Base-by-base conservation (phyloP, 192 early-diverging fungal genomes). In the Gamsiella multidivaricata region DNA sequence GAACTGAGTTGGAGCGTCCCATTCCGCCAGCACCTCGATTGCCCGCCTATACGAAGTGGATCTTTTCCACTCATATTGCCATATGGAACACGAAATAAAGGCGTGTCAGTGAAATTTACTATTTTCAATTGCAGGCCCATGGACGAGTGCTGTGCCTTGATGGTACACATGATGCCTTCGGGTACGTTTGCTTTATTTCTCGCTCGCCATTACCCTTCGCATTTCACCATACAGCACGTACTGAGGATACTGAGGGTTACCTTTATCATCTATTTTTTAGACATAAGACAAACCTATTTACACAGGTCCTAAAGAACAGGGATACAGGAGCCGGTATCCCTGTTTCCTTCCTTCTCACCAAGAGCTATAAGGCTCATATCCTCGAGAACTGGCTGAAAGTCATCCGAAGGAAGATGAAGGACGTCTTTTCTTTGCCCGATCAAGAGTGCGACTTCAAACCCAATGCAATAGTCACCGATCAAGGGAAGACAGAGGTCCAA, bases 381-480 rank as follows among this genome's bases (percentile, higher is more conserved):
- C 2, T 22, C 1, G 57, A 14, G 22, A 20, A n/a, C 7, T 45
- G 25, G 57, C 2, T 45, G 14, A 25, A 43, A 26, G 56, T 8
- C 8, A 31, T 58, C 34, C 54, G 31, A 25, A 31, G 2, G 3
- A n/a, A 34, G 0, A 37, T 55, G 20, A 58, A 41, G 20, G 36
- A 41, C 32, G 36, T 43, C 15, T 43, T 42, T 32, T 20, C 31
- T 9, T 18, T 34, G 6, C 0, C 10, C 14, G 18, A 5, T n/a
- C 9, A 37, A 18, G 18, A n/a, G n/a, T n/a, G 32, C 25, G 28
- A 49, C 6, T 57, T 20, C 26, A 6, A 50, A n/a, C 59, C 59
- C 18, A 31, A 46, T n/a, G 59, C 29, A 28, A 15, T 61, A 3
- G 32, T 61, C 15, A 61, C 59, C 22, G 59, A 61, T 61, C 59